Evolutionary conservation across 345 rosid genomes (phyloP).

Genomic region (Ceriops tagal): DNA sequence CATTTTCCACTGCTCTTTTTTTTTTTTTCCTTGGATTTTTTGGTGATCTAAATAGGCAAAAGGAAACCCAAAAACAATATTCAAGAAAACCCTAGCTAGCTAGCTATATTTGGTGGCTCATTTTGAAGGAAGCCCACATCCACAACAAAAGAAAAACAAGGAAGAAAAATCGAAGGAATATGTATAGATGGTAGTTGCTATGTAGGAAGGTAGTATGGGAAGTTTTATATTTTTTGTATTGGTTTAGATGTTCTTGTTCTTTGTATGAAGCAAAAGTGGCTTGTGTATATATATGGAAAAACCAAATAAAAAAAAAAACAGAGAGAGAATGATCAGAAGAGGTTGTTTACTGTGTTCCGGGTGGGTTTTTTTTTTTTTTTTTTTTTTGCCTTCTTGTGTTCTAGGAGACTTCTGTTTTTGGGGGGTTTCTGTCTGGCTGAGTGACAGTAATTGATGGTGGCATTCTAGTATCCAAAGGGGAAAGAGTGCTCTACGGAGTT

Average conservation of each 20-base stretch:
- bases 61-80: background rate
- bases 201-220: conserved; percentile 13
- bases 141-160: background rate
- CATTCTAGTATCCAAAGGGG: background rate
- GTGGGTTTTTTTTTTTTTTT: background rate
- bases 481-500: background rate
- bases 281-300: background rate
- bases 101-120: background rate
- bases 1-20: conserved; percentile 26
- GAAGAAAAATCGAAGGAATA: conserved; percentile 1
- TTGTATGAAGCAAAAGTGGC: conserved; percentile 13
- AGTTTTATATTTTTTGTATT: conserved; percentile 38
- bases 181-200: background rate
- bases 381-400: too few species aligned
- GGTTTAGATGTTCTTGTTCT: conserved; percentile 9
- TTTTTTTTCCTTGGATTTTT: background rate
- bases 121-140: background rate
- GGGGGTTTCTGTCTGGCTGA: background rate
- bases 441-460: background rate
- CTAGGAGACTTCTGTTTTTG: background rate
- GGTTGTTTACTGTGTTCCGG: background rate
- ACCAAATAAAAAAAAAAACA: background rate
- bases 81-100: conserved; percentile 23
- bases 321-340: background rate
- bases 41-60: background rate